Base-by-base conservation (phyloP, 2,329 filamentous ascomycete species). In the Exophiala viscosa region DNA sequence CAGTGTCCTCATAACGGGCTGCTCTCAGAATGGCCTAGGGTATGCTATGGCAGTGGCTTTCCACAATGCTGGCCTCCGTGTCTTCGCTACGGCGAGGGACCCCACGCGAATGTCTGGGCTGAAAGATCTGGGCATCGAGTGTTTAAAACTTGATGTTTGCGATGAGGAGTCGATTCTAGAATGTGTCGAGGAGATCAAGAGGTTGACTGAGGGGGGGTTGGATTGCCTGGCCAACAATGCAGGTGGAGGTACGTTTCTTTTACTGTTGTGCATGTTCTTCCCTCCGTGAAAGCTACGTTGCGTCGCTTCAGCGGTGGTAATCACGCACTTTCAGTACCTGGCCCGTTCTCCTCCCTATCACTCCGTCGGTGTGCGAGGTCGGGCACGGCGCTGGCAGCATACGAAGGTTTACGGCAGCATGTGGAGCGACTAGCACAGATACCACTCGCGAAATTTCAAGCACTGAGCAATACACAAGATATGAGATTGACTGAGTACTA, bases 171-270 rank as follows among this genome's bases (percentile, higher is more conserved):
- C 45, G 17, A 59, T 59, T 14, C 20, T 10, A 6, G 28, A 10
- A 7, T 56, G 49, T 43, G 53, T 55, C 4, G 39, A 46, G 28
- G 34, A 44, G 11, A 52, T 62, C 13, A 36, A 39, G 13, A 14
- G 31, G 17, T 44, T 57, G 48, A 58, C 52, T 10, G 50, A 52
- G 20, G 47, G 42, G 14, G 31, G 65, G 17, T 60, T 78, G 46
- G 71, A 76, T 62, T 65, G 74, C 13, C 58, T 77, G 44, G 67
- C 77, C 38, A 77, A 77, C 53, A 77, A 77, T 64, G 74, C 74
- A 6, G 75, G 75, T 10, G 71, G 66, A 45, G 56, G 55, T 52
- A 46, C 20, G 45, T 48, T 44, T 28, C 31, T 31, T 20, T n/a
- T 36, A 14, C 39, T 41, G 2, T 40, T 45, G 23, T 3, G 23